These are phyloP conservation scores for Dactylonectria macrodidyma DNA, from an alignment of 2,329 filamentous ascomycete species.

Conservation along the genomic window DNA sequence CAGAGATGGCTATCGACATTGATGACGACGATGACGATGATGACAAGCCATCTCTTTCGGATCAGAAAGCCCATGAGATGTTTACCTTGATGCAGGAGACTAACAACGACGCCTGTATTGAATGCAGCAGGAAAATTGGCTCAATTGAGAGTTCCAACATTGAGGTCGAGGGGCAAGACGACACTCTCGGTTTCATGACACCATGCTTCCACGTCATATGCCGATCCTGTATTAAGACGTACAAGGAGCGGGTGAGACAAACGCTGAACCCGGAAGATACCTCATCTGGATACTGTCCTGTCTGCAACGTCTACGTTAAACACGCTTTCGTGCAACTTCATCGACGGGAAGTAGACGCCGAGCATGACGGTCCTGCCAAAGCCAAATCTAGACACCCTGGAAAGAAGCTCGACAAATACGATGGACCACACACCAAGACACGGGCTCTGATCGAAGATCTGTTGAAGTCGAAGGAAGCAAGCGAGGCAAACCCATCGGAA, in stretches of 20 bases:
- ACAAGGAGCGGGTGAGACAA: conserved; percentile 67
- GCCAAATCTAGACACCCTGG: conserved; percentile 53
- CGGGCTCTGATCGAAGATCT: conserved; percentile 85
- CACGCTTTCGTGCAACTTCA: conserved; percentile 79
- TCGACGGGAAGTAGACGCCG: conserved; percentile 69
- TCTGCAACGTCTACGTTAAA: conserved; percentile 76
- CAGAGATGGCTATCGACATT: conserved; percentile 88
- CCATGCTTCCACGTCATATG: conserved; percentile 92
- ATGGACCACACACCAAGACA: conserved; percentile 93
- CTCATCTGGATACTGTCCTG: conserved; percentile 71
- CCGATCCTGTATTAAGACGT: conserved; percentile 76
- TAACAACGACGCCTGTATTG: conserved; percentile 80
- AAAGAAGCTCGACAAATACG: conserved; percentile 79
- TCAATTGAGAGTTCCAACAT: conserved; percentile 69
- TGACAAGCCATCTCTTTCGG: conserved; percentile 70
- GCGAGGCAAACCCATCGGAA: conserved; percentile 72
- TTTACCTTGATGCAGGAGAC: conserved; percentile 88
- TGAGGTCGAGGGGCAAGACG: conserved; percentile 71
- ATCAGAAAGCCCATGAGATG: conserved; percentile 87
- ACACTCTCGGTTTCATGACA: conserved; percentile 84
- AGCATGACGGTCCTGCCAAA: conserved; percentile 68
- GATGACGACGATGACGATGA: conserved; percentile 84
- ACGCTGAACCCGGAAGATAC: conserved; percentile 54
- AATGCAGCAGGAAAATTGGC: conserved; percentile 77
- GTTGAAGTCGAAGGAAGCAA: conserved; percentile 74